Evolutionary conservation across 2,329 filamentous ascomycete species (phyloP), one percentile per base, ranked within the genome.

Genomic region (Gnomoniopsis smithogilvyi): DNA sequence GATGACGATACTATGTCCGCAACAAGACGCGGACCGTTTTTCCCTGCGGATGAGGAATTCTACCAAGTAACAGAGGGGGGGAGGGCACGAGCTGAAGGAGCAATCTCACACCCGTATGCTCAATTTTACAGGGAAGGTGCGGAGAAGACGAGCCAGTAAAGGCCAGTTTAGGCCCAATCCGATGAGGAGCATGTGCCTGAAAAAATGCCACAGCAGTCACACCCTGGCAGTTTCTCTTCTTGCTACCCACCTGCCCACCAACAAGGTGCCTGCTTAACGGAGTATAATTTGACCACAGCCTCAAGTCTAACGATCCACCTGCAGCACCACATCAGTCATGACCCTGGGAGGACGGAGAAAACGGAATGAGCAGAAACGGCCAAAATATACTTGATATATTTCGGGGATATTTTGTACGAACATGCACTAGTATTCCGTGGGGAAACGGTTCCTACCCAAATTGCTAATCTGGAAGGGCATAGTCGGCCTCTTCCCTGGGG

Each of bases 381-480:
- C 38, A 43, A 12, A 43, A 14, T n/a, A n/a, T n/a, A n/a, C n/a
- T n/a, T n/a, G 38, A 14, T 43, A 8, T 30, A 30, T 30, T 30
- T 30, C 26, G 26, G 4, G 8, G 4, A 30, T 8, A 4, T 4
- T 30, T 30, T 30, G n/a, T n/a, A n/a, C n/a, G n/a, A n/a, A n/a
- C n/a, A 30, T 30, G 26, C 26, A 30, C 4, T 8, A 30, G 26
- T 30, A 8, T 4, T 30, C 26, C 26, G 26, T 30, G 4, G 26
- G 26, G 4, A 45, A 45, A 46, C 43, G 17, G 43, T 30, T 51
- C 38, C 51, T 51, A 38, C 47, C 45, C 49, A 55, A 54, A 53
- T 56, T 59, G 60, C 60, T 62, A 62, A 59, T 58, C 60, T 62
- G 56, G 56, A 49, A 62, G 22, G 47, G 52, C 52, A 33, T 54